phyloP scores from a whole-genome alignment of 2,329 filamentous ascomycete species.

The Sarocladiaceae sp. region DNA sequence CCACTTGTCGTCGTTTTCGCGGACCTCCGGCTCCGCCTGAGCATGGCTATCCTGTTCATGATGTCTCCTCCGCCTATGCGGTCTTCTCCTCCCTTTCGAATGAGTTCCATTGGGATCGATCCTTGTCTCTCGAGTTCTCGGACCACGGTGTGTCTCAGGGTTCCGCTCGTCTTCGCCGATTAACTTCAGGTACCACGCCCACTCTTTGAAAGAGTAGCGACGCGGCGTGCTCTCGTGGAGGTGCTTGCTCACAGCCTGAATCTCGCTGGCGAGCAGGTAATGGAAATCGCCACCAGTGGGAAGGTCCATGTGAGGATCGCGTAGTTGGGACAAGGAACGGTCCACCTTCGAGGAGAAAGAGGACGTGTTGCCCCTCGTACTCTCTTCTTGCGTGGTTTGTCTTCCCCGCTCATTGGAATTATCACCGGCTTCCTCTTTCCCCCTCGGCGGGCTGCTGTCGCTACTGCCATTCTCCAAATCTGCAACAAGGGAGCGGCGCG shows the following conservation, averaged over 20 bases:
- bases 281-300: constrained; percentile 46
- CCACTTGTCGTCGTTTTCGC: constrained; percentile 40
- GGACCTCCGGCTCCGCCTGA: constrained; percentile 19
- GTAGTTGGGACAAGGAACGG: constrained; percentile 22
- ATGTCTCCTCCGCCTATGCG: neutral
- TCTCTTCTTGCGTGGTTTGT: constrained; percentile 1
- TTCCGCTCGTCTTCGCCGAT: constrained; percentile 60
- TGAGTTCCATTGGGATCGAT: constrained; percentile 11
- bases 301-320: constrained; percentile 30
- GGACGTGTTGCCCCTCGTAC: neutral
- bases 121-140: constrained; percentile 19
- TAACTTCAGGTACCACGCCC: constrained; percentile 76
- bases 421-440: no score
- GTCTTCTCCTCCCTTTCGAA: neutral
- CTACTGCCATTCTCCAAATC: neutral
- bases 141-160: constrained; percentile 42
- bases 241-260: constrained; percentile 54
- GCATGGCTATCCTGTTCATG: constrained; percentile 8
- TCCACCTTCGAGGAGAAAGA: constrained; percentile 9
- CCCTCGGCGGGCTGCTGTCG: no score
- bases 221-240: constrained; percentile 55
- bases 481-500: neutral
- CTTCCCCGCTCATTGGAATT: neutral
- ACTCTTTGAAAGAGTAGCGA: constrained; percentile 74
- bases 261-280: constrained; percentile 65